Percentiles rank a stretch among this genome's conserved stretches.
Evolutionary conservation across 768 basidiomycete species (phyloP).

Genomic region (Suillus variegatus): DNA sequence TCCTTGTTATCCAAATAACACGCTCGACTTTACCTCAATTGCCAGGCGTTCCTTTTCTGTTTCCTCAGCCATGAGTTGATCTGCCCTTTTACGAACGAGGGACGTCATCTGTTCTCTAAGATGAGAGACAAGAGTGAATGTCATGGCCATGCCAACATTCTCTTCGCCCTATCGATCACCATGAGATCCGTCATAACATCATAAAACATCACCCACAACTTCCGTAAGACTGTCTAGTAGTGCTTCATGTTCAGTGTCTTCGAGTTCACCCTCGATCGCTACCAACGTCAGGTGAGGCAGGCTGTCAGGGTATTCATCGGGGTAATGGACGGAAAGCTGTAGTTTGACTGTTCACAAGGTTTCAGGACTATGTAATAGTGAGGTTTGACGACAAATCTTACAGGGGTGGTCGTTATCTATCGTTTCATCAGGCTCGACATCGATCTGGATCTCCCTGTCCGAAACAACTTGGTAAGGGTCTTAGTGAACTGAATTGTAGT

Average conservation of each 20-base stretch:
- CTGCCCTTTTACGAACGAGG: constrained; percentile 61
- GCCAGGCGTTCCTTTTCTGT: constrained; percentile 71
- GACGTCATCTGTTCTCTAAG: constrained; percentile 74
- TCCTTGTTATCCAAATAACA: background rate
- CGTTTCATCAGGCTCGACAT: constrained; percentile 83
- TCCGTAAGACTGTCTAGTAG: constrained; percentile 59
- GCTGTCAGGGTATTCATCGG: constrained; percentile 80
- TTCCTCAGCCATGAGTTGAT: constrained; percentile 58
- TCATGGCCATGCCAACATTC: constrained; percentile 96
- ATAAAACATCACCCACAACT: constrained; percentile 45
- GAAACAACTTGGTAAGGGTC: constrained; percentile 73
- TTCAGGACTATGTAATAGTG: constrained; percentile 8
- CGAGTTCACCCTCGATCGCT: constrained; percentile 62
- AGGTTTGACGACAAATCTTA: constrained; percentile 33
- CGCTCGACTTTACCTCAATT: constrained; percentile 60
- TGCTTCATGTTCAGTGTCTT: constrained; percentile 53
- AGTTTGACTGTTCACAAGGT: constrained; percentile 63
- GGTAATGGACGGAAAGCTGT: constrained; percentile 72
- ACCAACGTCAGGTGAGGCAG: constrained; percentile 74
- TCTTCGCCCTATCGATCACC: constrained; percentile 63
- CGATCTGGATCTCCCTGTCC: constrained; percentile 78
- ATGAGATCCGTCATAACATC: background rate
- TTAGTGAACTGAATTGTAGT: constrained; percentile 43
- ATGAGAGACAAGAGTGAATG: constrained; percentile 88
- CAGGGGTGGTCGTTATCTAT: constrained; percentile 59